These are phyloP conservation scores for Aciculosporium take DNA, from an alignment of 2,329 filamentous ascomycete species.

Conservation along the genomic window DNA sequence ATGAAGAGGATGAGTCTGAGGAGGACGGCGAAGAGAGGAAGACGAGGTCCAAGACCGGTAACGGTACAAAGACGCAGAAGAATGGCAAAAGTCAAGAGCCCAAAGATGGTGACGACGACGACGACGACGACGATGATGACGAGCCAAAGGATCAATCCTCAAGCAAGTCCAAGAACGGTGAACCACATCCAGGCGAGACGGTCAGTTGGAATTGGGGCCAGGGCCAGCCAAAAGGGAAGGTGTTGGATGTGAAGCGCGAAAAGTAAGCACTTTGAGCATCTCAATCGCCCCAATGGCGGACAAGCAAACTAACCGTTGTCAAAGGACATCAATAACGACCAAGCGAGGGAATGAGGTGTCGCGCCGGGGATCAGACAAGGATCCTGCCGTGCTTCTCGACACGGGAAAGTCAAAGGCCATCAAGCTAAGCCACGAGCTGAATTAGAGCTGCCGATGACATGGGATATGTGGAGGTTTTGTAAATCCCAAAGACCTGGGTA, in stretches of 20 bases:
- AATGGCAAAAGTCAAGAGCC: not conserved
- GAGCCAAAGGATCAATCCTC: slow-evolving; percentile 5
- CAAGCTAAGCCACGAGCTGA: slow-evolving; percentile 7
- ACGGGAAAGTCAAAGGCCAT: slow-evolving; percentile 10
- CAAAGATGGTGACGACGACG: not conserved
- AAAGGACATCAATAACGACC: slow-evolving; percentile 24
- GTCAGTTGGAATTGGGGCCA: slow-evolving; percentile 33
- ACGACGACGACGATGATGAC: not conserved
- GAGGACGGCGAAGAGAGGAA: not conserved
- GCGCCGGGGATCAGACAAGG: slow-evolving; percentile 24
- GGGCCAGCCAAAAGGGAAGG: slow-evolving; percentile 28
- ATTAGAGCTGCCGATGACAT: not conserved
- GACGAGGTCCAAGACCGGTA: not conserved
- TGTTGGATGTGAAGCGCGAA: slow-evolving; percentile 28
- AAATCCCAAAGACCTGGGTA: no score
- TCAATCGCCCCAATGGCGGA: not conserved
- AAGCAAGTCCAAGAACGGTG: slow-evolving; percentile 9
- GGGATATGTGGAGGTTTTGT: not conserved
- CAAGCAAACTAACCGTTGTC: not conserved
- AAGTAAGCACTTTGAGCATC: slow-evolving; percentile 17
- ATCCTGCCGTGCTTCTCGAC: slow-evolving; percentile 29
- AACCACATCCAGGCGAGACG: slow-evolving; percentile 25
- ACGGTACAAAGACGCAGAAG: not conserved
- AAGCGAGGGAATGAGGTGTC: slow-evolving; percentile 27
- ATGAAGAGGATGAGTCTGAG: slow-evolving; percentile 4